phyloP scores from a whole-genome alignment of 306 rosid species.

The Castanea sativa region DNA sequence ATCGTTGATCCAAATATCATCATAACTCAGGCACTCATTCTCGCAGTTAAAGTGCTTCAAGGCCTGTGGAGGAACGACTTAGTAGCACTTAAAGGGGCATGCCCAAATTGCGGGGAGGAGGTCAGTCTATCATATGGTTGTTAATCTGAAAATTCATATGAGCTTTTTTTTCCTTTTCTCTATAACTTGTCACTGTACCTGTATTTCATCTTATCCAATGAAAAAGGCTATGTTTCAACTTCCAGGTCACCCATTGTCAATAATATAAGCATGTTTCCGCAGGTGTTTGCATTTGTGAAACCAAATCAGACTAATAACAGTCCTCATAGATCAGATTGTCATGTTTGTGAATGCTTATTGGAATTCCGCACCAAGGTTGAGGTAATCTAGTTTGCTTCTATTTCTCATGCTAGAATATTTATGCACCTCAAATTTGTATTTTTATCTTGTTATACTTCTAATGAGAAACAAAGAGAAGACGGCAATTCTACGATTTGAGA shows the following conservation, averaged over 20 bases:
- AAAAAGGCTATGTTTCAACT: conserved; percentile 12
- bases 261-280: conserved; percentile 11
- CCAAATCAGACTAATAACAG: conserved; percentile 47
- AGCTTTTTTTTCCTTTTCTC: conserved; percentile 4
- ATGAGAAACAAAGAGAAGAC: not conserved
- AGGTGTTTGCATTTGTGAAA: conserved; percentile 95
- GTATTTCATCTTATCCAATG: conserved; percentile 6
- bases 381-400: conserved; percentile 45
- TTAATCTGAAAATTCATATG: not conserved
- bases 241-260: conserved; percentile 11
- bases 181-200: not conserved
- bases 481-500: not conserved
- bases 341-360: conserved; percentile 72
- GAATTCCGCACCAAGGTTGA: conserved; percentile 79
- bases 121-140: conserved; percentile 36
- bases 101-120: conserved; percentile 97
- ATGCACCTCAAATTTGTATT: not conserved
- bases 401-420: not conserved
- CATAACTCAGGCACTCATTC: not conserved
- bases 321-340: conserved; percentile 91
- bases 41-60: conserved; percentile 73
- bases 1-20: not conserved
- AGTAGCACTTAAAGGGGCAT: conserved; percentile 79
- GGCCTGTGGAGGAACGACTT: conserved; percentile 83
- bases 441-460: conserved; percentile 1